Percentiles rank a stretch among this genome's conserved stretches.
Conservation (phyloP, 768 basidiomycete genomes). For the Amanita inopinata region DNA sequence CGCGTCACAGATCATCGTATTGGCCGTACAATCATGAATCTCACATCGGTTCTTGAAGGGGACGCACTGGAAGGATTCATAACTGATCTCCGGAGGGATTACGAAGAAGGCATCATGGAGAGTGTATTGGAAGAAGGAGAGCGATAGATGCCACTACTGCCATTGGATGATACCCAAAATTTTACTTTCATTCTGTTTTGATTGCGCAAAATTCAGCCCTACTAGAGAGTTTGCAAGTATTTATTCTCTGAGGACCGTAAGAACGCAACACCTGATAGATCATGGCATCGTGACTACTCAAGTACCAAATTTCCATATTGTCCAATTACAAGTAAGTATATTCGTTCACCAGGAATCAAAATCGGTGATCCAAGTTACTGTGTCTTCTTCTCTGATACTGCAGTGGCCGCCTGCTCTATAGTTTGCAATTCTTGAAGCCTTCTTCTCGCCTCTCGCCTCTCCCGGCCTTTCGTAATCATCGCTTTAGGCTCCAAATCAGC, state of each 20-base stretch:
- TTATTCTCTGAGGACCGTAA: too few relatives aligned
- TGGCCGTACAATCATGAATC: conserved; percentile 62
- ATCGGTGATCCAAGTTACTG: background rate
- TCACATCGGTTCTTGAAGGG: conserved; percentile 56
- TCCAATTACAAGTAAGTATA: too few relatives aligned
- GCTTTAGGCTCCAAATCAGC: conserved; percentile 80
- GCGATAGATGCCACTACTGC: background rate
- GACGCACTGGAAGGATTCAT: conserved; percentile 51
- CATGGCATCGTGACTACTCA: too few relatives aligned
- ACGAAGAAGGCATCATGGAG: conserved; percentile 48
- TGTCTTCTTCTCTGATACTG: conserved; percentile 5
- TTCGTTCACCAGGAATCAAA: too few relatives aligned
- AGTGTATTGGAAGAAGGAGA: conserved; percentile 28
- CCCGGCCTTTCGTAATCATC: conserved; percentile 77
- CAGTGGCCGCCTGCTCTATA: background rate
- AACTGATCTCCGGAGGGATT: conserved; percentile 43
- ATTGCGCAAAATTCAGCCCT: too few relatives aligned
- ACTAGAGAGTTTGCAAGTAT: too few relatives aligned
- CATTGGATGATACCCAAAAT: background rate
- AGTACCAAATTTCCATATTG: too few relatives aligned
- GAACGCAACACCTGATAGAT: too few relatives aligned
- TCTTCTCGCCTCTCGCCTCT: conserved; percentile 47
- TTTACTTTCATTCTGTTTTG: background rate
- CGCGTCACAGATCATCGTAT: conserved; percentile 91
- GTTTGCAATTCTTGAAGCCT: conserved; percentile 6